A percentile compares a stretch with the other conserved stretches of the same genome.
Conservation (phyloP, 2,329 filamentous ascomycete species). For the Orbilia brochopaga region DNA sequence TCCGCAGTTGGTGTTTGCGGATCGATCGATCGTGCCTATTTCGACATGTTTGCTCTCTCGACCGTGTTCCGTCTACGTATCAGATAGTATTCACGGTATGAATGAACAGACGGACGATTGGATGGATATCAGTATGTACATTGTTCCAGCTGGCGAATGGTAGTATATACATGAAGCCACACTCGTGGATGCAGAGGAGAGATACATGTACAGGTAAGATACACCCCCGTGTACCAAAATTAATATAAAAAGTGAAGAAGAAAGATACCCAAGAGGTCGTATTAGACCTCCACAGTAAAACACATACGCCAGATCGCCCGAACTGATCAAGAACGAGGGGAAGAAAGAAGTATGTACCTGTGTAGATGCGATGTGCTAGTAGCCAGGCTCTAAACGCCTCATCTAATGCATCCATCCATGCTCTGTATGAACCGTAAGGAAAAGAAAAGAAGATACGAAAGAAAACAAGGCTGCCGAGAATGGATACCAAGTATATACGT, state of each 20-base stretch:
- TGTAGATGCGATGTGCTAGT: not conserved
- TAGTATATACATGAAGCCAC: constrained; percentile 19
- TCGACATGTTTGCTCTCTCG: too few relatives aligned
- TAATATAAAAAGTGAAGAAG: too few relatives aligned
- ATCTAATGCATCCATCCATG: constrained; percentile 19
- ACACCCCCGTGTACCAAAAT: not conserved
- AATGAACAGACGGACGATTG: too few relatives aligned
- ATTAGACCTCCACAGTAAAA: too few relatives aligned
- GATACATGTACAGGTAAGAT: constrained; percentile 13
- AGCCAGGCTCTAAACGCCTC: constrained; percentile 13
- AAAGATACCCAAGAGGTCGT: too few relatives aligned
- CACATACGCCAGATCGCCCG: too few relatives aligned
- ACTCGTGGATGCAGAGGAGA: constrained; percentile 20
- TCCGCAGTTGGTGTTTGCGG: too few relatives aligned
- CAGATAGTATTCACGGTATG: too few relatives aligned
- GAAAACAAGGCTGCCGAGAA: not conserved
- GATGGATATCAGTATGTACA: constrained; percentile 14
- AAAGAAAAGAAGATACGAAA: not conserved
- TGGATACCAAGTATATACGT: too few relatives aligned
- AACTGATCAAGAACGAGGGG: too few relatives aligned
- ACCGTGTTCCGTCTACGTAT: too few relatives aligned
- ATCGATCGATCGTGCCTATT: too few relatives aligned
- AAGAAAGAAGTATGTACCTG: not conserved
- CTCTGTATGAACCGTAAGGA: constrained; percentile 12
- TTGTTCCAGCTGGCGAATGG: not conserved